Conservation (phyloP, 805 yeast genomes). For the Candida verbasci region DNA sequence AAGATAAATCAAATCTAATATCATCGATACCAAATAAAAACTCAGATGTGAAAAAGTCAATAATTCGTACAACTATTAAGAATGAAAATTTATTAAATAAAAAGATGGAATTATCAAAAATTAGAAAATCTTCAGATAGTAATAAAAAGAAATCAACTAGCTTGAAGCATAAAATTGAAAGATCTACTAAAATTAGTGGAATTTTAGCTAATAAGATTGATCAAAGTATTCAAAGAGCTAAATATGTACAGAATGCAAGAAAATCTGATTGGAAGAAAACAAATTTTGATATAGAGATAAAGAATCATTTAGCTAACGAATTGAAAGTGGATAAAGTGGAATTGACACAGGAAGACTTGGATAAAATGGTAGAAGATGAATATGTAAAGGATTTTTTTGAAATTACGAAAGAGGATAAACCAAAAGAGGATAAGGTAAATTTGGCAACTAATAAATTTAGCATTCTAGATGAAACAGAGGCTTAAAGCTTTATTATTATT, state of each 20-base stretch:
- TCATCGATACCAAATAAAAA: constrained; percentile 55
- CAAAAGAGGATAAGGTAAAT: not conserved
- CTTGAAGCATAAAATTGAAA: constrained; percentile 37
- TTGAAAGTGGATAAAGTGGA: constrained; percentile 5
- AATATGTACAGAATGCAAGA: constrained; percentile 55
- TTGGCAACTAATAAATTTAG: constrained; percentile 26
- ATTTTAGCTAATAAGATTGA: constrained; percentile 58
- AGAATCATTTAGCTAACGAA: constrained; percentile 7
- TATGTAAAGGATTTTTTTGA: constrained; percentile 28
- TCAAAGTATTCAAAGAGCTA: constrained; percentile 61
- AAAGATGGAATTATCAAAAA: constrained; percentile 43
- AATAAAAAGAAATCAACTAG: constrained; percentile 26
- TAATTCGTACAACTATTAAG: constrained; percentile 63
- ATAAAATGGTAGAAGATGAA: constrained; percentile 33
- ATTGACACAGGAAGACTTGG: constrained; percentile 19
- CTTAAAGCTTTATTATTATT: too few relatives aligned
- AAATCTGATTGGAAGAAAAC: constrained; percentile 72
- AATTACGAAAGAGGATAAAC: constrained; percentile 8
- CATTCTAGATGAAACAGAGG: constrained; percentile 36
- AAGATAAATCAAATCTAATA: constrained; percentile 46
- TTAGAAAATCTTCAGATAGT: constrained; percentile 16
- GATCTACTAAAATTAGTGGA: constrained; percentile 50
- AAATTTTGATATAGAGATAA: constrained; percentile 31
- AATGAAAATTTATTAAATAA: constrained; percentile 59
- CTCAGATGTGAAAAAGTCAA: constrained; percentile 56